A percentile compares a stretch with the other conserved stretches of the same genome.
These are phyloP conservation scores for Blastobotrys malaysiensis DNA, from an alignment of 1,139 yeast species.

Conservation along the genomic window DNA sequence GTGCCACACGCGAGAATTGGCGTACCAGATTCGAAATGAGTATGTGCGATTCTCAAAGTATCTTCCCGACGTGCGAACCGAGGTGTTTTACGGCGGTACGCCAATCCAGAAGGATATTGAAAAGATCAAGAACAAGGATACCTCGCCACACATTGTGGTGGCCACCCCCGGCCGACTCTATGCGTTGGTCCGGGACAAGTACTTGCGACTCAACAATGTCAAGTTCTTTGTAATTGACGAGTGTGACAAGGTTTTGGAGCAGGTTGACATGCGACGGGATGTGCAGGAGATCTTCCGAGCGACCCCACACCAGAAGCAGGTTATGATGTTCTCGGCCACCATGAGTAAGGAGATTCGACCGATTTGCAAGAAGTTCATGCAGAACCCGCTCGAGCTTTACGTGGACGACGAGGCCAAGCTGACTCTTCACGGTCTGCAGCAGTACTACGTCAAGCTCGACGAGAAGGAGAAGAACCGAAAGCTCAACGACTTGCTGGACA, in stretches of 20 bases:
- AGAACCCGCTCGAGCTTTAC: conserved; percentile 93
- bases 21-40: conserved; percentile 96
- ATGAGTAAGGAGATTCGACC: conserved; percentile 93
- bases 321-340: conserved; percentile 99
- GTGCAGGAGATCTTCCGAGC: conserved; percentile 97
- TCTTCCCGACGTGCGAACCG: conserved; percentile 96
- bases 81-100: conserved; percentile 96
- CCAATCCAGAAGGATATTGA: conserved; percentile 84
- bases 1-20: conserved; percentile 98
- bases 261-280: conserved; percentile 91
- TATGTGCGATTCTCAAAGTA: conserved; percentile 96
- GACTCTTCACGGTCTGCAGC: conserved; percentile 97
- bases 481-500: conserved; percentile 86
- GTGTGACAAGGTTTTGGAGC: conserved; percentile 94
- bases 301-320: conserved; percentile 98
- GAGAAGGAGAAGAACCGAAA: conserved; percentile 94
- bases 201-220: conserved; percentile 79
- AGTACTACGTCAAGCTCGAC: conserved; percentile 81
- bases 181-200: conserved; percentile 89
- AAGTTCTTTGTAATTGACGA: conserved; percentile 96
- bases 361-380: conserved; percentile 96
- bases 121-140: conserved; percentile 83
- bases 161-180: conserved; percentile 98
- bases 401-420: conserved; percentile 98
- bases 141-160: conserved; percentile 94